phyloP scores from a whole-genome alignment of 768 basidiomycete genomes.

The Postia placenta region DNA sequence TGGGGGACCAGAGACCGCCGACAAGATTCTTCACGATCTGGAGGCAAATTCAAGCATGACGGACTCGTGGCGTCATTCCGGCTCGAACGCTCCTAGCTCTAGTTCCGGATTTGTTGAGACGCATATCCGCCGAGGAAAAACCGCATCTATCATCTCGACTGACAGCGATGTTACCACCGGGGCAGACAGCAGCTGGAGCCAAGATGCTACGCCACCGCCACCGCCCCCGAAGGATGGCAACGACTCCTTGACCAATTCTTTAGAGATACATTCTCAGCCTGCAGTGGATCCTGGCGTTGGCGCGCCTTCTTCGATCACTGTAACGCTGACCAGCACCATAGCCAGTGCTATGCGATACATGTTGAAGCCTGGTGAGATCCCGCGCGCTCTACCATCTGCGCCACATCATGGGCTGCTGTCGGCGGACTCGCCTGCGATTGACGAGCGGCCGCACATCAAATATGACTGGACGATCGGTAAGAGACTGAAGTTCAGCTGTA shows the following conservation, averaged over 20 bases:
- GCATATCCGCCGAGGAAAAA: slow-evolving; percentile 31
- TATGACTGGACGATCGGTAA: slow-evolving; percentile 78
- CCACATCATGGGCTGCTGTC: slow-evolving; percentile 47
- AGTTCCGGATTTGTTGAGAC: slow-evolving; percentile 28
- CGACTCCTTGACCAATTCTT: not conserved
- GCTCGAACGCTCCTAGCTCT: slow-evolving; percentile 10
- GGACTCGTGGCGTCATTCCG: slow-evolving; percentile 3
- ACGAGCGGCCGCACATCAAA: slow-evolving; percentile 77
- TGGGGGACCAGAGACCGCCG: slow-evolving; percentile 31
- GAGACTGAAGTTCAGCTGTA: slow-evolving; percentile 71
- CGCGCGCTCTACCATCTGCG: slow-evolving; percentile 23
- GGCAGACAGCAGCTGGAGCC: slow-evolving; percentile 11
- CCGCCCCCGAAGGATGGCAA: slow-evolving; percentile 15
- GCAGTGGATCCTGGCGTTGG: slow-evolving; percentile 2
- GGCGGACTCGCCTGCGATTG: slow-evolving; percentile 35
- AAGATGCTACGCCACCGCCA: slow-evolving; percentile 10
- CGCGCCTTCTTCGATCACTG: slow-evolving; percentile 18
- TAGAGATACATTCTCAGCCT: slow-evolving; percentile 4
- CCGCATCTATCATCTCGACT: slow-evolving; percentile 34
- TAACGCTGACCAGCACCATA: slow-evolving; percentile 48
- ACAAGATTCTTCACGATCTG: slow-evolving; percentile 41
- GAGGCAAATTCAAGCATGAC: slow-evolving; percentile 25
- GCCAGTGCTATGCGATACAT: slow-evolving; percentile 57
- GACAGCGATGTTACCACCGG: slow-evolving; percentile 35
- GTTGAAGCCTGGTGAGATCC: slow-evolving; percentile 31